These are phyloP conservation scores for Paecilomyces fulvus DNA, from an alignment of 2,329 filamentous ascomycete species.

Conservation along the genomic window DNA sequence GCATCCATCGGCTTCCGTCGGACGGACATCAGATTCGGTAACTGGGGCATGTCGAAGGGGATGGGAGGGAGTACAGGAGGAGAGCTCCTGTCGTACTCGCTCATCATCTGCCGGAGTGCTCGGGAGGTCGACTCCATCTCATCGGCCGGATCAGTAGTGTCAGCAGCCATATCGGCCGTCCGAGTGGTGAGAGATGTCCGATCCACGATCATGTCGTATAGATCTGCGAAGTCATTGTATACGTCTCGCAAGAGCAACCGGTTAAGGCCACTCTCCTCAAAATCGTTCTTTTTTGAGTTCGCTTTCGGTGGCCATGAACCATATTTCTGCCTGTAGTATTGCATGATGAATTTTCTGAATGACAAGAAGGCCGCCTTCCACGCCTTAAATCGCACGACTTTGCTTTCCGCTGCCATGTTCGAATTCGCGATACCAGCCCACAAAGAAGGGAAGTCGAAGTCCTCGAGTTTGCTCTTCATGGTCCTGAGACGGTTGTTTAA, in stretches of 20 bases:
- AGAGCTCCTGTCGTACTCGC: constrained; percentile 80
- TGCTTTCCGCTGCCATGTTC: constrained; percentile 67
- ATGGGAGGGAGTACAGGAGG: constrained; percentile 86
- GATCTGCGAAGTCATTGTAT: constrained; percentile 74
- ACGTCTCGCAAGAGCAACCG: constrained; percentile 70
- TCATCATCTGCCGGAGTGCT: constrained; percentile 69
- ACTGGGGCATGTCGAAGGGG: constrained; percentile 75
- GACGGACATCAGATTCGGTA: constrained; percentile 62
- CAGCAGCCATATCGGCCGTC: constrained; percentile 58
- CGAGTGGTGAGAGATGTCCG: constrained; percentile 69
- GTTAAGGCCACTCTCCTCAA: constrained; percentile 79
- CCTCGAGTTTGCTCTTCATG: constrained; percentile 64
- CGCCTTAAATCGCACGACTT: constrained; percentile 68
- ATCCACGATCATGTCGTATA: constrained; percentile 86
- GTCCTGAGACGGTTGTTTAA: constrained; percentile 63
- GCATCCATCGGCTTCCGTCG: constrained; percentile 56
- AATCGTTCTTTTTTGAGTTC: constrained; percentile 81
- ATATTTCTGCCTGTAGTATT: constrained; percentile 60
- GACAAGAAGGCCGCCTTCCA: constrained; percentile 70
- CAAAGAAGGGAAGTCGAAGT: constrained; percentile 85
- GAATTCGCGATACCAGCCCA: constrained; percentile 85
- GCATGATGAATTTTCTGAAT: constrained; percentile 64
- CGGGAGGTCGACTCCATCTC: constrained; percentile 53
- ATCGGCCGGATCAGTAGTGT: constrained; percentile 41
- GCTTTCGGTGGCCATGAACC: constrained; percentile 88